Base-by-base conservation (phyloP, 2,329 filamentous ascomycete species). In the Cryphonectria parasitica region DNA sequence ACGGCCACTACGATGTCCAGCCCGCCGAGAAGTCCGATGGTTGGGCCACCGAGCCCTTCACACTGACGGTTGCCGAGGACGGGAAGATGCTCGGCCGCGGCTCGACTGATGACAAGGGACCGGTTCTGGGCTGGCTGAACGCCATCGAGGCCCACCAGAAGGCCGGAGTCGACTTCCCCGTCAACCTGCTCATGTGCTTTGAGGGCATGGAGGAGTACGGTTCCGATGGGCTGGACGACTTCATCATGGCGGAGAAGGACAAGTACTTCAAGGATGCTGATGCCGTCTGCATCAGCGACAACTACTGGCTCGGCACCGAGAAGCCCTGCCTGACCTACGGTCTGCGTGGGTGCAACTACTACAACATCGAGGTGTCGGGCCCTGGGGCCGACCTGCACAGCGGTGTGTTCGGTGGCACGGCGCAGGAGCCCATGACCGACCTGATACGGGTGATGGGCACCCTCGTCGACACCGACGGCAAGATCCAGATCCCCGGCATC, bases 121-220 rank as follows among this genome's bases (percentile, higher is more conserved):
- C 96, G 25, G 95, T 99, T 36, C 86, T 99, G 69, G 96, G 96
- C 76, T 99, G 96, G 96, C 82, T 99, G 76, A 99, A 99, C 80
- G 95, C 95, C 75, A 98, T 99, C 75, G 95, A 99, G 83, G 95
- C 96, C 58, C 96, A 99, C 85, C 91, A 97, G 82, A 96, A 97
- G 86, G 94, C 95, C 49, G 93, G 93, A 70, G 86, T 98, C 62
- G 95, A 98, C 66, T 94, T 99, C 80, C 96, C 96, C 11, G 96
- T 99, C 78, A 99, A 99, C 84, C 87, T 99, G 75, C 89, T 99
- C 74, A 98, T 98, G 93, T 99, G 96, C 86, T 98, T 99, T 77
- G 96, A 99, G 86, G 96, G 96, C 64, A 99, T 99, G 96, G 96
- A 99, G 84, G 96, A 99, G 85, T 97, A 97, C 80, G 96, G 96